Evolutionary conservation across 176 grass and related monocot genomes (phyloP), one percentile per base, ranked within the genome.

Genomic region (Dendrocalamus sinicus): DNA sequence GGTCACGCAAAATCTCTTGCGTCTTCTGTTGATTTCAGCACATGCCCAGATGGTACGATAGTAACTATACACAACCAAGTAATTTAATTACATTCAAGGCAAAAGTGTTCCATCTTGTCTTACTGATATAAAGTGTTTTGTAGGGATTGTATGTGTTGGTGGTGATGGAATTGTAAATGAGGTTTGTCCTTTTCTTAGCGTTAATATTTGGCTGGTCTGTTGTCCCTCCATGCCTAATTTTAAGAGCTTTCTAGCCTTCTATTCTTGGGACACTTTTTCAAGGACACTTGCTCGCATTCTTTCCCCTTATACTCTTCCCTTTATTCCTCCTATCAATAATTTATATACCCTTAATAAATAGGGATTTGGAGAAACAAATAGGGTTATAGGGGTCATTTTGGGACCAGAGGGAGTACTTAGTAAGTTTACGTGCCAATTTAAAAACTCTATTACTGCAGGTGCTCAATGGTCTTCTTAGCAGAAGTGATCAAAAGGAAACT

Each of bases 101-200:
- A 55, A 60, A 71, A 77, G 51, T 69, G 44, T 75, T 84, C 69
- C 30, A 75, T 57, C 14, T 74, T 26, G 48, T 88, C 11, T 40
- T 79, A 74, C 28, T 58, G 67, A 72, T 73, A 23, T 32, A 32
- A 70, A 55, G n/a, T 76, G 57, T 73, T 65, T 89, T 89, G 43
- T 57, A 99, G 96, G 96, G 80, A 92, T 99, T 40, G 92, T 99
- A 65, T 99, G 96, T 64, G 84, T 99, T 53, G 96, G 96, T 75
- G 96, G 93, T 79, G 96, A 99, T 91, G 93, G 96, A 84, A 94
- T 99, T 89, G 92, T 99, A 46, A 99, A 99, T 66, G 96, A 99
- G 93, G 96, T 98, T 78, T 89, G 88, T 81, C 66, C 59, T 78
- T 63, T 63, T 63, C 60, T 63, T 84, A 9, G 28, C 47, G 0